phyloP scores from a whole-genome alignment of 2,329 filamentous ascomycete species.

The Epichloe gansuensis region DNA sequence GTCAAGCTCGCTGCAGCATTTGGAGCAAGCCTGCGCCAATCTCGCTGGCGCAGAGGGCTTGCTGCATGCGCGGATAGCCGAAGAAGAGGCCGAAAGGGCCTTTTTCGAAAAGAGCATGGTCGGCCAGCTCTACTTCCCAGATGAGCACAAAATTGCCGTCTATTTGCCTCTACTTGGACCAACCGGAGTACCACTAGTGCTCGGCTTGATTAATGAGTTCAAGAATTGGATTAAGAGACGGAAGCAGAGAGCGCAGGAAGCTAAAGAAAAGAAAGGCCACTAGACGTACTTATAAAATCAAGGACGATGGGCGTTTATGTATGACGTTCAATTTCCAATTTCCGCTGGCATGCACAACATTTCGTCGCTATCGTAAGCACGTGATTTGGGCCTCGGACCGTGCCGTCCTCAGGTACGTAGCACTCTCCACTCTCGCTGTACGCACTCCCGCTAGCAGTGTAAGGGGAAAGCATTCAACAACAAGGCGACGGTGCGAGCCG shows the following conservation, averaged over 20 bases:
- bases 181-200: constrained; percentile 75
- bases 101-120: constrained; percentile 99
- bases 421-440: too few relatives aligned
- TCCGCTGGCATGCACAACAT: too few relatives aligned
- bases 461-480: background rate
- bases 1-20: constrained; percentile 61
- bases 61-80: constrained; percentile 69
- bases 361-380: too few relatives aligned
- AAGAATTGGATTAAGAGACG: constrained; percentile 45
- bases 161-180: constrained; percentile 87
- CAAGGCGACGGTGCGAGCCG: background rate
- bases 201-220: constrained; percentile 72
- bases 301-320: background rate
- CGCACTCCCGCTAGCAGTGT: too few relatives aligned
- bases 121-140: constrained; percentile 93
- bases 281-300: constrained; percentile 6
- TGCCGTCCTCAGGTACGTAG: too few relatives aligned
- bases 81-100: constrained; percentile 78
- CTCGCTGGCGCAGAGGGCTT: constrained; percentile 56
- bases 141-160: constrained; percentile 95
- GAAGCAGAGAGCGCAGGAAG: constrained; percentile 28
- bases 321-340: background rate
- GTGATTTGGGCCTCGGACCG: too few relatives aligned
- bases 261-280: constrained; percentile 25
- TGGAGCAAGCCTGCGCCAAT: constrained; percentile 62